These are phyloP conservation scores for Colletotrichum coccodes DNA, from an alignment of 2,329 filamentous ascomycete genomes.

Conservation along the genomic window DNA sequence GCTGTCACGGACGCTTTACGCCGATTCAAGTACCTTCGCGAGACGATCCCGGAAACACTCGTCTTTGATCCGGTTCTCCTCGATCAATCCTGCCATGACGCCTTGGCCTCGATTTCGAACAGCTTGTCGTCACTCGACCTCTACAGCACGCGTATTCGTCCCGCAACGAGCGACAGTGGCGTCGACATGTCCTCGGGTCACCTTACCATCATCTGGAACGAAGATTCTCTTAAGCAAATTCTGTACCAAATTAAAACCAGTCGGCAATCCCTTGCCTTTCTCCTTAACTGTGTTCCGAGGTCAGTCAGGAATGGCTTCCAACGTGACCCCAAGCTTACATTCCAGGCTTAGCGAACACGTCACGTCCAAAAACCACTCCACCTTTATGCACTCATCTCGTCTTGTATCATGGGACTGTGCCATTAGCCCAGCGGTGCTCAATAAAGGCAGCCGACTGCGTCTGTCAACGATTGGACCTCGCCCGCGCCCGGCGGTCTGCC, in stretches of 20 bases:
- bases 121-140: slow-evolving; percentile 19
- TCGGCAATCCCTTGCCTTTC: slow-evolving; percentile 28
- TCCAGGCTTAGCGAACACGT: slow-evolving; percentile 22
- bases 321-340: neutral
- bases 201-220: slow-evolving; percentile 36
- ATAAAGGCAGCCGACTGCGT: slow-evolving; percentile 30
- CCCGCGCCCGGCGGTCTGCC: slow-evolving; percentile 5
- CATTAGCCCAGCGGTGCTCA: slow-evolving; percentile 31
- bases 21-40: slow-evolving; percentile 24
- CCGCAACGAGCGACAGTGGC: slow-evolving; percentile 15
- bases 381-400: slow-evolving; percentile 32
- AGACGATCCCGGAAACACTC: slow-evolving; percentile 9
- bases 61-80: slow-evolving; percentile 20
- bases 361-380: slow-evolving; percentile 28
- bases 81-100: slow-evolving; percentile 24
- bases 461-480: slow-evolving; percentile 16
- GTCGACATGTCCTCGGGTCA: slow-evolving; percentile 21
- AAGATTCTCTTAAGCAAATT: slow-evolving; percentile 25
- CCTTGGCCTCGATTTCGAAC: slow-evolving; percentile 24
- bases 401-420: slow-evolving; percentile 22
- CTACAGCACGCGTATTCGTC: slow-evolving; percentile 24
- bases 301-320: neutral
- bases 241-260: slow-evolving; percentile 19
- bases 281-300: slow-evolving; percentile 32
- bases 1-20: slow-evolving; percentile 25